Base-by-base conservation (phyloP, 805 yeast species). In the Candida silvicultrix region DNA sequence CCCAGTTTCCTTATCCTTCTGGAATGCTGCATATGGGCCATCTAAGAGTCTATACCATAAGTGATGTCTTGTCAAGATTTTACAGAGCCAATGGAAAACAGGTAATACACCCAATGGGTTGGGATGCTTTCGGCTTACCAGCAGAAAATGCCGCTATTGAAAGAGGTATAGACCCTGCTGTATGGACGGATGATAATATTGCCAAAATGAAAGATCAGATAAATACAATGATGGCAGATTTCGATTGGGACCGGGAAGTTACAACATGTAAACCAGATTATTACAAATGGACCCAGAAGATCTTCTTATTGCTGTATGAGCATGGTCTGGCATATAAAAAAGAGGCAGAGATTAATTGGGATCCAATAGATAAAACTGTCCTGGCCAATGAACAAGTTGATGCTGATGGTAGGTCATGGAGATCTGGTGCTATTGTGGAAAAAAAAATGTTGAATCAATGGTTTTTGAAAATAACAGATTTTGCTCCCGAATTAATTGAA, bases 61-160 rank as follows among this genome's bases (percentile, higher is more conserved):
- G 90, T 55, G 99, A 94, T 63, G 84, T 81, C 2, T 60, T 94
- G 36, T 76, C 95, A 1, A 70, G 98, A 52, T 92, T 77, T 63
- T 77, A 87, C 52, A 71, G 94, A 51, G 74, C 87, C 66, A 77
- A 75, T 43, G 97, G 97, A 1, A 76, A 73, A 54, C 68, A 81
- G 35, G 96, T 92, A 14, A 71, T 92, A 2, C 96, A 94, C 60
- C 97, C 98, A 0, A 90, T 94, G 95, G 99, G 99, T 0, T 94
- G 97, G 97, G 99, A 94, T 70, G 96, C 98, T 0, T 94, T 94
- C 72, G 99, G 99, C 1, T 70, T 94, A 23, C 99, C 99, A 0
- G 99, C 99, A 1, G 99, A 94, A 62, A 94, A 94, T 63, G 99
- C 99, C 0, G 99, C 99, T 0, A 82, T 89, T 28, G 96, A 90